Percentiles rank a stretch among this genome's conserved stretches.
These are phyloP conservation scores for Dalbergia cultrata DNA, from an alignment of 306 rosid species.

Conservation along the genomic window DNA sequence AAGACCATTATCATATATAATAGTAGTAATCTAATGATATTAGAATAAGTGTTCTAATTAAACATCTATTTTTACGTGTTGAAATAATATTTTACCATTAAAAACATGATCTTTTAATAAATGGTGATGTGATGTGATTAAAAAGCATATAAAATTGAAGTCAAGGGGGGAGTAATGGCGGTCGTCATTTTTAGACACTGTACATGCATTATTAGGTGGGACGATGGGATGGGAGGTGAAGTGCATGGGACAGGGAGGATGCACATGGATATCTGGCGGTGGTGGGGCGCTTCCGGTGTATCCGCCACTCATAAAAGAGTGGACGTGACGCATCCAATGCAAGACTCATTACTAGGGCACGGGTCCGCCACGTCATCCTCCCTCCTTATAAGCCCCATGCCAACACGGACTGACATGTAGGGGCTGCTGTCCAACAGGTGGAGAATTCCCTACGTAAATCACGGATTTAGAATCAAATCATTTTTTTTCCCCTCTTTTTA, in stretches of 20 bases:
- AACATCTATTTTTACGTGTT: no score
- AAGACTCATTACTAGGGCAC: conserved; percentile 7
- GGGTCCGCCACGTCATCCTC: not conserved
- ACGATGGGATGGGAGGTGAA: no score
- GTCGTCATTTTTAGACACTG: not conserved
- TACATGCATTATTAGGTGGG: not conserved
- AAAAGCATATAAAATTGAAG: not conserved
- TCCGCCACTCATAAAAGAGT: not conserved
- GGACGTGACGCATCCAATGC: not conserved
- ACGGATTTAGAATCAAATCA: not conserved
- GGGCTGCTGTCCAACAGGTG: not conserved
- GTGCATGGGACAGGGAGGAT: no score
- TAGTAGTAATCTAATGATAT: no score
- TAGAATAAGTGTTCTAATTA: no score
- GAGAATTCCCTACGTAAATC: not conserved
- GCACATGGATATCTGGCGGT: not conserved
- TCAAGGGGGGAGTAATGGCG: not conserved
- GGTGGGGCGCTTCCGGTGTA: not conserved
- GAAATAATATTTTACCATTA: no score
- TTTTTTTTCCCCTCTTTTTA: no score
- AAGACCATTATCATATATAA: no score
- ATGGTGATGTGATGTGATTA: not conserved
- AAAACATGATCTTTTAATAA: no score
- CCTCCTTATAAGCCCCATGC: not conserved
- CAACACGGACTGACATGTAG: not conserved